Base-by-base conservation (phyloP, 2,329 filamentous ascomycete genomes). In the Hysterium pulicare region DNA sequence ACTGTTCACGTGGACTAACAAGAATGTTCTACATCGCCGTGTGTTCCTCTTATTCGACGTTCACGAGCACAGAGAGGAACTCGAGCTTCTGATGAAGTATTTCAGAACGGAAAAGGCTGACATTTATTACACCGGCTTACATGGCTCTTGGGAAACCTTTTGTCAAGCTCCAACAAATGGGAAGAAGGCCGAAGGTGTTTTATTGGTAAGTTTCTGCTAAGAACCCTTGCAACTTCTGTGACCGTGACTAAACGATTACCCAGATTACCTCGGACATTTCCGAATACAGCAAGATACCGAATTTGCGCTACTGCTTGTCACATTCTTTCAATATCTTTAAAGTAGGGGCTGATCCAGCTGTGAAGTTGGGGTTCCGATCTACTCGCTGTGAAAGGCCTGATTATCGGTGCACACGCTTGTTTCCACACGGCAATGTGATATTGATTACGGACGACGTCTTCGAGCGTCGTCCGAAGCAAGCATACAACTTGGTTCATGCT, bases 371-470 rank as follows among this genome's bases (percentile, higher is more conserved):
- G n/a, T n/a, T n/a, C n/a, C n/a, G n/a, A n/a, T n/a, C n/a, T n/a
- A n/a, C n/a, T n/a, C n/a, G 9, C 26, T 30, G 9, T n/a, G 24
- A 19, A 9, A 31, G 5, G 15, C 16, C 17, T 11, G 19, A 33
- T 5, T 35, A 50, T 36, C 33, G 26, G 7, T 58, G 49, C 34
- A 45, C 50, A n/a, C 48, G 57, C 3, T 39, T 67, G 4, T 64
- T 68, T 37, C 55, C 62, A 1, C 32, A 42, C 19, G 62, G 62
- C 20, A 41, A 33, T 13, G 54, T 58, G 3, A 49, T 51, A 6
- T 58, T 62, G 33, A 57, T 68, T 17, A 65, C 62, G 4, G 64
- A 68, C 35, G 62, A 66, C 21, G 42, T 65, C 4, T 58, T 68
- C 36, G 45, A 51, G 16, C 43, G 62, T 30, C 41, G 56, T 21